Evolutionary conservation across 192 early-diverging fungal genomes (phyloP).

Genomic region (Linderina pennispora): DNA sequence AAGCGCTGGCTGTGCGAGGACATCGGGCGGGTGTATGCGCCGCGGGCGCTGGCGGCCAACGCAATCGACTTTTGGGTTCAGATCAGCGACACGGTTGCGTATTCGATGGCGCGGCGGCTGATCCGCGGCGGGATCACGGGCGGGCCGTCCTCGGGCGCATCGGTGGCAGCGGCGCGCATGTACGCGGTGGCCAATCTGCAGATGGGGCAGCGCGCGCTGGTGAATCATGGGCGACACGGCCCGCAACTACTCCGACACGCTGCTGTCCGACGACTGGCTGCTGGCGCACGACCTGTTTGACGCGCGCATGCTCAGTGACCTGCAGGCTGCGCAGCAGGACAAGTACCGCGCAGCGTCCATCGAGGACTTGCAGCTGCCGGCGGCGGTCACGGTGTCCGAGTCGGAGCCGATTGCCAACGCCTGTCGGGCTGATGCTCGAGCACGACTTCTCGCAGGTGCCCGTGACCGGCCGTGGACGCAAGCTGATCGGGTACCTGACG

Average conservation of each 20-base stretch:
- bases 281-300: conserved; percentile 70
- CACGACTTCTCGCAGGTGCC: conserved; percentile 87
- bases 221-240: conserved; percentile 63
- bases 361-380: conserved; percentile 80
- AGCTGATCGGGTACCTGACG: conserved; percentile 73
- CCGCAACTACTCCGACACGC: conserved; percentile 61
- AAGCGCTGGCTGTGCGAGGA: conserved; percentile 65
- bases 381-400: conserved; percentile 63
- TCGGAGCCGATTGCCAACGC: conserved; percentile 51
- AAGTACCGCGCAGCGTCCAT: conserved; percentile 75
- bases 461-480: conserved; percentile 58
- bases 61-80: conserved; percentile 61
- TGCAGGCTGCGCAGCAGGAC: conserved; percentile 53
- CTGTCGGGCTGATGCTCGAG: conserved; percentile 70
- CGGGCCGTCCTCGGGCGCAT: conserved; percentile 62
- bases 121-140: conserved; percentile 56
- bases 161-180: conserved; percentile 55
- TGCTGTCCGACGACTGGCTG: conserved; percentile 74
- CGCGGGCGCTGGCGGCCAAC: conserved; percentile 45
- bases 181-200: conserved; percentile 37
- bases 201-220: conserved; percentile 36
- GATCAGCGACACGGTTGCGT: conserved; percentile 63
- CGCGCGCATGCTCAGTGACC: conserved; percentile 48
- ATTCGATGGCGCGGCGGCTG: conserved; percentile 59
- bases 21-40: conserved; percentile 59